Percentiles rank a stretch among this genome's conserved stretches.
These are phyloP conservation scores for Crotalaria pallida DNA, from an alignment of 306 rosid species.

Conservation along the genomic window DNA sequence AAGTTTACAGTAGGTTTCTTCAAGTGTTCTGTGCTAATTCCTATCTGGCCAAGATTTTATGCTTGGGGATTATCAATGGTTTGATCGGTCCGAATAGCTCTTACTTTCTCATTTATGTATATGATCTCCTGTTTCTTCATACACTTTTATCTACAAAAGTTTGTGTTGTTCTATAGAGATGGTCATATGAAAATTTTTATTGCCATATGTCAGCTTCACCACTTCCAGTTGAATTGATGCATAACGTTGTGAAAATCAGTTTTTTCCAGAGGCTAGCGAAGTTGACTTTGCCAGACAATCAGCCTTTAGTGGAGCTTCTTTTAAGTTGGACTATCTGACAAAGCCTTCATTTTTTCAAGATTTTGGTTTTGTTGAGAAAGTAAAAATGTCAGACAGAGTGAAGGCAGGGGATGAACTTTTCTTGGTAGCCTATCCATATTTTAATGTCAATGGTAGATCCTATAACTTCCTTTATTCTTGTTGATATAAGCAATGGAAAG, in stretches of 20 bases:
- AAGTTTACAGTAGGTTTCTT: constrained; percentile 7
- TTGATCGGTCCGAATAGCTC: constrained; percentile 13
- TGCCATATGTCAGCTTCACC: constrained; percentile 14
- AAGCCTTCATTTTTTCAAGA: constrained; percentile 94
- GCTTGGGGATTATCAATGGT: not conserved
- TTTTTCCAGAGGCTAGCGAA: constrained; percentile 96
- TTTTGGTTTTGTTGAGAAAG: constrained; percentile 85
- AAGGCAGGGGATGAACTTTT: constrained; percentile 79
- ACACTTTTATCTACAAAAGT: not conserved
- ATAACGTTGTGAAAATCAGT: constrained; percentile 51
- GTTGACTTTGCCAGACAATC: constrained; percentile 82
- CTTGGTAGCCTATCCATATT: constrained; percentile 88
- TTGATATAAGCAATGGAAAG: not conserved
- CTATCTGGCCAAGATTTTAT: not conserved
- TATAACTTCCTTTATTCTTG: constrained; percentile 19
- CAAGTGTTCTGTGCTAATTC: not conserved
- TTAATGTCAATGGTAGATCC: constrained; percentile 84
- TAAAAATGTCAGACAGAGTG: constrained; percentile 86
- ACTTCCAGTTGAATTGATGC: constrained; percentile 24
- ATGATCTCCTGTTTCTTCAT: not conserved
- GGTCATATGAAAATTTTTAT: not conserved
- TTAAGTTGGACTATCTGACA: constrained; percentile 88
- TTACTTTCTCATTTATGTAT: not conserved
- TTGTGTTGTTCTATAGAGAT: constrained; percentile 15
- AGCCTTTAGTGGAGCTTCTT: constrained; percentile 68